Conservation (phyloP, 805 yeast species). For the Ogataea philodendri region DNA sequence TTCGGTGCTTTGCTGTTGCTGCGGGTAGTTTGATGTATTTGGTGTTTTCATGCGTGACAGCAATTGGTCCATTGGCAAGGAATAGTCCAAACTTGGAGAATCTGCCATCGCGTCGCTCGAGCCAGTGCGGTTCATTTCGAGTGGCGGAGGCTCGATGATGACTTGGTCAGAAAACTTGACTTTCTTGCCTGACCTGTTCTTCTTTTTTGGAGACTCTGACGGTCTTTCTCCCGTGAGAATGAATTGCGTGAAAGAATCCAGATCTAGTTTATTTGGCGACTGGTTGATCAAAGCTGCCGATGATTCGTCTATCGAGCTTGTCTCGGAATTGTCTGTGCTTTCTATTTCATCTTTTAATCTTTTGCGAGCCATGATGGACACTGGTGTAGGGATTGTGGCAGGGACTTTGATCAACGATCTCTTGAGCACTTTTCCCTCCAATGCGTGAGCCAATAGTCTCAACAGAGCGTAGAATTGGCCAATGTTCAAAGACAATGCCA, state of each 20-base stretch:
- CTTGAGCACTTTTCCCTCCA: constrained; percentile 48
- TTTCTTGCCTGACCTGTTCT: constrained; percentile 48
- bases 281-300: constrained; percentile 5
- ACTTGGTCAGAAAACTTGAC: constrained; percentile 75
- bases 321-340: constrained; percentile 23
- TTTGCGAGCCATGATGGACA: constrained; percentile 66
- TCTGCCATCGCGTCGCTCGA: constrained; percentile 14
- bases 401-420: constrained; percentile 49
- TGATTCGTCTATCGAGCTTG: constrained; percentile 15
- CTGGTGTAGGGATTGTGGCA: constrained; percentile 77
- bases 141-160: constrained; percentile 34
- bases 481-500: constrained; percentile 63
- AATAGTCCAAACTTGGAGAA: constrained; percentile 44
- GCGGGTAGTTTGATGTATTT: constrained; percentile 11
- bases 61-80: constrained; percentile 77
- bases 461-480: constrained; percentile 90
- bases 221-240: constrained; percentile 80
- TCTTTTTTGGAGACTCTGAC: constrained; percentile 37
- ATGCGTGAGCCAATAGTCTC: constrained; percentile 72
- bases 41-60: constrained; percentile 43
- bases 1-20: constrained; percentile 51
- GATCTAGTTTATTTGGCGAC: constrained; percentile 51
- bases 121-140: constrained; percentile 7
- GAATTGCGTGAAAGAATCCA: constrained; percentile 83
- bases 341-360: constrained; percentile 47